These are phyloP conservation scores for Saccharata proteae DNA, from an alignment of 2,329 filamentous ascomycete species.

Conservation along the genomic window DNA sequence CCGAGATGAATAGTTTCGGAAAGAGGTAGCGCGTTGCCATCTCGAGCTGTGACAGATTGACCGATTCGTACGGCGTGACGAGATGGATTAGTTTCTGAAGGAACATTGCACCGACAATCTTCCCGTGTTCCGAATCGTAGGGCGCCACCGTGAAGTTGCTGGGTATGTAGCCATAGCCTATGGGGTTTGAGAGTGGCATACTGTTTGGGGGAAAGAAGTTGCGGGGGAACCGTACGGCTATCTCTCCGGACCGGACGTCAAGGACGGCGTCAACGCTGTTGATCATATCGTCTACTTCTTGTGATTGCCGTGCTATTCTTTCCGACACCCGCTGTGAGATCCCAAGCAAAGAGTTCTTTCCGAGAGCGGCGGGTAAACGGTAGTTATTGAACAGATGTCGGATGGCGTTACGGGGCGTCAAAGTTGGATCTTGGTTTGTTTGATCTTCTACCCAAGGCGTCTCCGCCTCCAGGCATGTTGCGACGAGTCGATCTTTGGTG, in stretches of 20 bases:
- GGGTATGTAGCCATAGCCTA: conserved; percentile 13
- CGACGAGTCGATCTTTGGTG: conserved; percentile 59
- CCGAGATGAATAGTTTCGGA: conserved; percentile 14
- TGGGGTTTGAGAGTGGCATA: conserved; percentile 3
- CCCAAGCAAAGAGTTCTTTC: conserved; percentile 49
- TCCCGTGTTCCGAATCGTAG: conserved; percentile 2
- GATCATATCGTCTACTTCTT: conserved; percentile 46
- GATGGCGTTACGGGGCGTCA: conserved; percentile 73
- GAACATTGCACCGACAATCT: conserved; percentile 26
- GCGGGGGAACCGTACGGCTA: conserved; percentile 19
- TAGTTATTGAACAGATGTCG: conserved; percentile 50
- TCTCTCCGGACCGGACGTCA: conserved; percentile 23
- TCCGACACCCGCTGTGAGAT: conserved; percentile 35
- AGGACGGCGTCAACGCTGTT: conserved; percentile 29
- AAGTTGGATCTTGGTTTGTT: conserved; percentile 65
- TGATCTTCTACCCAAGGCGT: conserved; percentile 72
- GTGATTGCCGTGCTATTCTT: conserved; percentile 38
- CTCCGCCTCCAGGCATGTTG: conserved; percentile 56
- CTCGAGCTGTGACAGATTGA: conserved; percentile 32
- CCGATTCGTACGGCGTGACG: conserved; percentile 34
- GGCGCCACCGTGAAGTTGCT: conserved; percentile 7
- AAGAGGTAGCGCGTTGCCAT: conserved; percentile 31
- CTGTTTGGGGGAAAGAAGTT: conserved; percentile 13
- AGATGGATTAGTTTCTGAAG: conserved; percentile 38
- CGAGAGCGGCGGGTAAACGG: conserved; percentile 57